A percentile compares a stretch with the other conserved stretches of the same genome.
Conservation (phyloP, 192 early-diverging fungal genomes). For the Coemansia sp. region DNA sequence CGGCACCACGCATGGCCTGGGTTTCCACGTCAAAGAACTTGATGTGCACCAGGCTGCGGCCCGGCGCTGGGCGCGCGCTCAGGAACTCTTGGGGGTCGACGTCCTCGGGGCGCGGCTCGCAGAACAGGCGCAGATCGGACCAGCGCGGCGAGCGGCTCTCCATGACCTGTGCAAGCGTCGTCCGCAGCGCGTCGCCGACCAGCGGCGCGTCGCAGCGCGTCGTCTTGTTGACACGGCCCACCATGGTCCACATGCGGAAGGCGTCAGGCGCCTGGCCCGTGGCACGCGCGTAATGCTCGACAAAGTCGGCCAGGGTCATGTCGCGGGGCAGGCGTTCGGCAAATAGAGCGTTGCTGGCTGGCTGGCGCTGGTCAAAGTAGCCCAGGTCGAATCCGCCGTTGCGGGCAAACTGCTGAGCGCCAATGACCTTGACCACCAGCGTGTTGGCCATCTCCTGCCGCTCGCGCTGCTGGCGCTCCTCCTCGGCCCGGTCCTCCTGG, state of each 20-base stretch:
- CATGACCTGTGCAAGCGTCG: slow-evolving; percentile 34
- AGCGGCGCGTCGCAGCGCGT: slow-evolving; percentile 71
- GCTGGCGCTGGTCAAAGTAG: slow-evolving; percentile 57
- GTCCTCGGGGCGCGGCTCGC: slow-evolving; percentile 28
- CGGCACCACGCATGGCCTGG: slow-evolving; percentile 56
- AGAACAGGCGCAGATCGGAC: slow-evolving; percentile 48
- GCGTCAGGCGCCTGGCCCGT: slow-evolving; percentile 46
- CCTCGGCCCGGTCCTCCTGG: slow-evolving; percentile 55
- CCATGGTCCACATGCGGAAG: slow-evolving; percentile 81
- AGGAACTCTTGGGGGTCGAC: slow-evolving; percentile 12
- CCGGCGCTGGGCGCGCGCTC: neutral
- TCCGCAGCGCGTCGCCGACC: slow-evolving; percentile 4
- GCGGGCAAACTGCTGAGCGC: slow-evolving; percentile 58
- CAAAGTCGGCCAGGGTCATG: slow-evolving; percentile 44
- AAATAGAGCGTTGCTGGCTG: slow-evolving; percentile 26
- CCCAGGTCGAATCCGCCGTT: slow-evolving; percentile 87
- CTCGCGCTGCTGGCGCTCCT: slow-evolving; percentile 62
- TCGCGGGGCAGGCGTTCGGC: slow-evolving; percentile 28
- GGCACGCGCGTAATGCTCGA: slow-evolving; percentile 46
- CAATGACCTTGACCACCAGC: slow-evolving; percentile 51
- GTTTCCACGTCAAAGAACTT: slow-evolving; percentile 75
- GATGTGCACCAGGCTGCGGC: slow-evolving; percentile 64
- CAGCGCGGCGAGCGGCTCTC: slow-evolving; percentile 30
- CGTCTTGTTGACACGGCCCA: slow-evolving; percentile 88
- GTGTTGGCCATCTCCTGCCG: slow-evolving; percentile 57